Evolutionary conservation across 2,329 filamentous ascomycete genomes (phyloP), one percentile per base, ranked within the genome.

Genomic region (Capronia epimyces): DNA sequence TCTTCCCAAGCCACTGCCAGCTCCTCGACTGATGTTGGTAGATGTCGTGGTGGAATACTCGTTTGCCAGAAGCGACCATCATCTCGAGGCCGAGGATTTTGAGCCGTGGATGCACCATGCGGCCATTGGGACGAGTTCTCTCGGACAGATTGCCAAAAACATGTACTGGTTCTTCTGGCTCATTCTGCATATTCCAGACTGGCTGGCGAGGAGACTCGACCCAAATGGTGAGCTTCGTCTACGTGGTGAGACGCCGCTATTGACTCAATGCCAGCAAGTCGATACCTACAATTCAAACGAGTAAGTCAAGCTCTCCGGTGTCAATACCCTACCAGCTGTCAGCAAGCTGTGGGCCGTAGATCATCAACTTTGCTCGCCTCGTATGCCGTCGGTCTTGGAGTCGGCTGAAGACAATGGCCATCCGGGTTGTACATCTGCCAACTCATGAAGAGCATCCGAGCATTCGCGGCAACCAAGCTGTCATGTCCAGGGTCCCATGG

Each of bases 41-140:
- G 57, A 60, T 16, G 45, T 60, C 21, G 53, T 60, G 21, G 44
- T 43, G 13, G 41, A 58, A n/a, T 60, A 58, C 32, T 46, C 49
- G 25, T 54, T 58, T 34, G 57, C 42, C 5, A 41, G 31, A 46
- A 44, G 24, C 21, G 31, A 52, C n/a, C 41, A 39, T 57, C 65
- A 56, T 60, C 61, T 48, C 15, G 52, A 48, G 46, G 46, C 18
- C 9, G 41, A 39, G 25, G 50, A 43, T 18, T 44, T 46, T 29
- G 16, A 37, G 21, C 37, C 39, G 6, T 43, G 41, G 41, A 43
- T 43, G 46, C 32, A 39, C 15, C 37, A 51, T 15, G 49, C 41
- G 12, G 46, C 46, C 20, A 29, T 41, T 15, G 37, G 36, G 3
- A 48, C 46, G 1, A 48, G 46, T 16, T 48, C 46, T 2, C 37